These are phyloP conservation scores for Metarhizium rileyi DNA, from an alignment of 2,329 filamentous ascomycete genomes.

Conservation along the genomic window DNA sequence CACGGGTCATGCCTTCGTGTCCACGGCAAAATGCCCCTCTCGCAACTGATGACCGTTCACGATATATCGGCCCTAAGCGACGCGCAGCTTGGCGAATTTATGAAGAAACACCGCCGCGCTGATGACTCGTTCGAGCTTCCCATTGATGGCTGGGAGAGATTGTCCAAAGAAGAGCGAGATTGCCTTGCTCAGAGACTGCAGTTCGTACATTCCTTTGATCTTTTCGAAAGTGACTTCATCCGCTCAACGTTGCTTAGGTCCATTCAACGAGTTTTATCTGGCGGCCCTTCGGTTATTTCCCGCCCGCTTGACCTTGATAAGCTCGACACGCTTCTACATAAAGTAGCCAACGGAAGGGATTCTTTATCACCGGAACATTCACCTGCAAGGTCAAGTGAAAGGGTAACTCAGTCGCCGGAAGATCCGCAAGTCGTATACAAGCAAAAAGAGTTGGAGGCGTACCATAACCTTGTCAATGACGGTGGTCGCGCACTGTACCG, in stretches of 20 bases:
- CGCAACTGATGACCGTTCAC: background rate
- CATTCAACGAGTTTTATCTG: background rate
- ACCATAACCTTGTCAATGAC: constrained; percentile 19
- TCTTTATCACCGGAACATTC: background rate
- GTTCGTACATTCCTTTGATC: constrained; percentile 3
- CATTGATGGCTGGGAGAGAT: constrained; percentile 8
- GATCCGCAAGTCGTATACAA: background rate
- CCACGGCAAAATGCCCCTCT: background rate
- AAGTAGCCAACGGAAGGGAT: constrained; percentile 4
- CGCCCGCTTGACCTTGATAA: constrained; percentile 13
- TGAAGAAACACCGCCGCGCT: constrained; percentile 9
- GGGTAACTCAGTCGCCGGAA: constrained; percentile 1
- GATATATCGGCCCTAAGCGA: constrained; percentile 10
- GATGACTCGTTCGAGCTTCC: constrained; percentile 10
- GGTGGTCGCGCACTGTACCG: constrained; percentile 22
- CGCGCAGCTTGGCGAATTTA: constrained; percentile 11
- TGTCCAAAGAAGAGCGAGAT: constrained; percentile 9
- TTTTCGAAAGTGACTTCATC: background rate
- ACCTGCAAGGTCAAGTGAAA: background rate
- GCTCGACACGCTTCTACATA: constrained; percentile 11
- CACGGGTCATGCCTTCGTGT: background rate
- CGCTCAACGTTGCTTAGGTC: background rate
- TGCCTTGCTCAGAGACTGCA: constrained; percentile 11
- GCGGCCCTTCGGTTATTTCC: background rate
- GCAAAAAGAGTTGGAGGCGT: constrained; percentile 12